Conservation (phyloP, 1,284 basidiomycete genomes). For the Ceratobasidium sp. region DNA sequence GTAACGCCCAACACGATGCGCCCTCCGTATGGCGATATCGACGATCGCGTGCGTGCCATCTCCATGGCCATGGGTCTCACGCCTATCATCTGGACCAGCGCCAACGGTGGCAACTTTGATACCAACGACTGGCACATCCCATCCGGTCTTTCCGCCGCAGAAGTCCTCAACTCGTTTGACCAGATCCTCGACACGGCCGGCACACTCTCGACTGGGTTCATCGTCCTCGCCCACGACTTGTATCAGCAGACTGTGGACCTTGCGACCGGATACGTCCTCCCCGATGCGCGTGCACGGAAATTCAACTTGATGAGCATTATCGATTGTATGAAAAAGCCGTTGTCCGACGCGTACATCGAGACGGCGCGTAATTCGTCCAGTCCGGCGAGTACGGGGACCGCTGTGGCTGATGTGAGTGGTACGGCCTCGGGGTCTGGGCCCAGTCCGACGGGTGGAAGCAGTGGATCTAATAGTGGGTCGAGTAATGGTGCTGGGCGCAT, state of each 20-base stretch:
- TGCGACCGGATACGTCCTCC: slow-evolving; percentile 50
- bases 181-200: slow-evolving; percentile 44
- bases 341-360: slow-evolving; percentile 49
- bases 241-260: slow-evolving; percentile 49
- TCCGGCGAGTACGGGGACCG: slow-evolving; percentile 26
- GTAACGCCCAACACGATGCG: slow-evolving; percentile 48
- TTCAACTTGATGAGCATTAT: slow-evolving; percentile 48
- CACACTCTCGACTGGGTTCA: slow-evolving; percentile 46
- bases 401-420: slow-evolving; percentile 6
- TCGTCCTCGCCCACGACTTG: slow-evolving; percentile 50
- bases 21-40: slow-evolving; percentile 59
- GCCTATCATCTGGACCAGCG: slow-evolving; percentile 56
- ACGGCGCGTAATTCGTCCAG: slow-evolving; percentile 47
- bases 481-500: slow-evolving; percentile 2
- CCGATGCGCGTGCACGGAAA: slow-evolving; percentile 46
- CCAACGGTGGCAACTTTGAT: slow-evolving; percentile 50
- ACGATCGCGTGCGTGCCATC: slow-evolving; percentile 63
- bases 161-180: slow-evolving; percentile 46
- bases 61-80: slow-evolving; percentile 55
- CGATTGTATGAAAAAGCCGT: slow-evolving; percentile 47
- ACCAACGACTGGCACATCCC: slow-evolving; percentile 50
- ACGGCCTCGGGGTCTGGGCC: not conserved
- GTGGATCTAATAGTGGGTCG: not conserved
- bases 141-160: slow-evolving; percentile 32
- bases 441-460: not conserved